These are phyloP conservation scores for Albatrellus ellisii DNA, from an alignment of 768 basidiomycete genomes.

Conservation along the genomic window DNA sequence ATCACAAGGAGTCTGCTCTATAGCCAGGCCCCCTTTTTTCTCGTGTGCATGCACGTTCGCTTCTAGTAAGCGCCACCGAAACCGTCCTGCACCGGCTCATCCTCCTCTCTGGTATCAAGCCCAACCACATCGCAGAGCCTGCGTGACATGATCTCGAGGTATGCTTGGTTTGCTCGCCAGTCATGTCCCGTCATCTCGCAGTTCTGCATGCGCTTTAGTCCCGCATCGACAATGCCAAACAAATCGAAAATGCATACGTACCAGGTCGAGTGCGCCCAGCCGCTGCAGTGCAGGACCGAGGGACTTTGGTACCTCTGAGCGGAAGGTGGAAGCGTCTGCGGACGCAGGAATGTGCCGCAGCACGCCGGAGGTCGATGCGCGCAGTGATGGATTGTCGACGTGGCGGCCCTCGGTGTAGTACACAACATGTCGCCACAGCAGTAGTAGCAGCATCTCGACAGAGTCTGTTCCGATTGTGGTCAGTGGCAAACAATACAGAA, in stretches of 20 bases:
- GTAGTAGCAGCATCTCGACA: conserved; percentile 65
- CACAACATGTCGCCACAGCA: conserved; percentile 70
- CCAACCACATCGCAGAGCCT: conserved; percentile 54
- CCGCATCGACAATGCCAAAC: conserved; percentile 5
- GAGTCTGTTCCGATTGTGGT: conserved; percentile 31
- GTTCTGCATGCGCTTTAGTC: conserved; percentile 21
- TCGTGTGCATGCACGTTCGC: too few species aligned
- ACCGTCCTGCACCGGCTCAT: neutral
- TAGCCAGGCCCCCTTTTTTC: too few species aligned
- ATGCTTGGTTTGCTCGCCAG: conserved; percentile 53
- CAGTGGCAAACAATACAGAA: neutral
- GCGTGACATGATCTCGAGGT: conserved; percentile 65
- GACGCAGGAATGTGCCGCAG: conserved; percentile 41
- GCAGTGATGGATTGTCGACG: conserved; percentile 26
- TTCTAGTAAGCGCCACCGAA: neutral
- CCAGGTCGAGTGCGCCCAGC: conserved; percentile 38
- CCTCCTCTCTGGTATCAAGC: conserved; percentile 26
- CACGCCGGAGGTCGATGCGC: conserved; percentile 29
- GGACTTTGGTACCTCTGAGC: conserved; percentile 38
- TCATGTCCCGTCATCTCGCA: conserved; percentile 32
- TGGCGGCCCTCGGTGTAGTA: conserved; percentile 41
- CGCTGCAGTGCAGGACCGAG: conserved; percentile 43
- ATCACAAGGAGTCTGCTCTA: too few species aligned
- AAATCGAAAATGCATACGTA: conserved; percentile 19
- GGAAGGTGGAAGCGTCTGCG: conserved; percentile 45